Evolutionary conservation across 352 stramenopile species (phyloP), one percentile per base, ranked within the genome.

Genomic region (Pythium inflatum): DNA sequence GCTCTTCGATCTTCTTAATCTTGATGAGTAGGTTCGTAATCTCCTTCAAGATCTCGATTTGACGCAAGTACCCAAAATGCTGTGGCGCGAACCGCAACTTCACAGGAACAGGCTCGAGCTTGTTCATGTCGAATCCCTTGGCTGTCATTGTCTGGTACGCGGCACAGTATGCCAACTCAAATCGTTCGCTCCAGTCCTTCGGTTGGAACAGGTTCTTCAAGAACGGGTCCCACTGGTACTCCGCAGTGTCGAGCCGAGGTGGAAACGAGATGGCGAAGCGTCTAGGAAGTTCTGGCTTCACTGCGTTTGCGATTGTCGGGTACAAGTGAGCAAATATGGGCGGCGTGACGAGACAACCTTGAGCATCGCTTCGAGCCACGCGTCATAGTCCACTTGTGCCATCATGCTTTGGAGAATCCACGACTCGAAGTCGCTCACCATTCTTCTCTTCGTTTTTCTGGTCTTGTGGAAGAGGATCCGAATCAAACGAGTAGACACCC

Each of bases 61-160:
- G 50, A 41, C 50, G 50, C 50, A 58, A 41, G 31, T 58, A 58
- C 2, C 50, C 50, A 24, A 25, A 58, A n/a, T 41, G 28, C 31
- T 58, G 20, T 5, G 50, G 50, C 13, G 50, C 50, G 16, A 34
- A 58, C 1, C 50, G 27, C 18, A 58, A 25, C 20, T 58, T 58
- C 2, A 58, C 41, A 1, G 27, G 28, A 22, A 58, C 31, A 2
- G 27, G 28, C 2, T 38, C 28, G 1, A 58, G 6, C 5, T 38
- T 41, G 7, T 18, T 16, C 50, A 41, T 38, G 31, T 58, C 28
- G 31, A 58, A 43, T 16, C 50, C 50, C 27, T 58, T 58, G 1
- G 50, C 27, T 0, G 27, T 41, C 28, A 58, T 38, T 12, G 20
- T 41, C 16, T 43, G 31, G 14, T 38, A 41, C 1, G 31, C 31